Evolutionary conservation across 768 basidiomycete species (phyloP), one percentile per base, ranked within the genome.

Genomic region (Psilocybe subaeruginosa): DNA sequence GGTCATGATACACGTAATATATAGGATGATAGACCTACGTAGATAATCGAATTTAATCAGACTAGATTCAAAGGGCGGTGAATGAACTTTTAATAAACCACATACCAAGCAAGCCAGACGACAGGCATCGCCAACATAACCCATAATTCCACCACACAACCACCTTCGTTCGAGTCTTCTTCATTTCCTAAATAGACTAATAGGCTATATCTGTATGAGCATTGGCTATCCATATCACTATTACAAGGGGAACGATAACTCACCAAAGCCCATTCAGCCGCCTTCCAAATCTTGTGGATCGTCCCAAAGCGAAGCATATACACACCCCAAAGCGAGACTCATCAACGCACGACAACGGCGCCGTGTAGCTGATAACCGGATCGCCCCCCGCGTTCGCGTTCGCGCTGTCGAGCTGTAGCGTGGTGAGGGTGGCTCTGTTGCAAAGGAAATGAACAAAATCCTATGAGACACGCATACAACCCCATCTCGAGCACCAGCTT

Each of bases 81-180:
- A 23, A 23, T 23, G 2, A 23, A 23, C 23, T 2, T 23, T 23
- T 23, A 23, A 23, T 23, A 1, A 51, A 3, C 16, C 3, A 54
- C 69, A 16, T 52, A 84, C 1, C 85, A 89, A 3, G 84, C 77
- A 37, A 88, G 79, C 85, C 86, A 88, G 23, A 87, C 65, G 1
- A 79, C 82, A 0, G 87, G 87, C 76, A 85, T 80, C 0, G 86
- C 83, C 29, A 89, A 74, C 17, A 88, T 61, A 2, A 87, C 23
- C 81, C 87, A 87, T n/a, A 88, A 60, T 89, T 89, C 87, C 88
- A 77, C 64, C 68, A 74, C 29, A 72, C 67, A 7, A 23, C 23
- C 23, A 23, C 23, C 19, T 64, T 64, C 1, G 63, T 55, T 2
- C 23, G 1, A 23, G 23, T 23, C 37, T 67, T 73, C 47, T 82